Evolutionary conservation across 768 basidiomycete genomes (phyloP), one percentile per base, ranked within the genome.

Genomic region (Kwoniella dendrophila): DNA sequence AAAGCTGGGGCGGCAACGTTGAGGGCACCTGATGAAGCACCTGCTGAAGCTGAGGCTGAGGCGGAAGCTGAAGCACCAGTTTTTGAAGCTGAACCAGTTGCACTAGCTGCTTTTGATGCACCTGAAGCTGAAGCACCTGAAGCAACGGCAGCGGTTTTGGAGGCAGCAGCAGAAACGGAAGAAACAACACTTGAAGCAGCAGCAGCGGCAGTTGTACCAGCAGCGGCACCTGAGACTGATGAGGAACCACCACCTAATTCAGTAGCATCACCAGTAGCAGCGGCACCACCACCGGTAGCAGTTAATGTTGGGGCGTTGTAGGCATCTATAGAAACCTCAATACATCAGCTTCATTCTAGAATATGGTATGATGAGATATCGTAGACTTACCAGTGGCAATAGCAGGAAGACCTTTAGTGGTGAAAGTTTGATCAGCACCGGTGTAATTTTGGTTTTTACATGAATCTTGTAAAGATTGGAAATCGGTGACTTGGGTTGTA

Each of bases 361-460:
- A 33, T 29, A 51, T 4, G 26, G 26, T 24, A 26, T 7, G 22
- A 26, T 24, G 53, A 48, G 41, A 29, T 29, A 8, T 24, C 16
- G 16, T 36, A 2, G 18, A 69, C 67, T 59, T 34, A 69, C 67
- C 62, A 47, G 64, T 57, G 27, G 38, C 52, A 48, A 71, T 66
- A 14, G 71, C 56, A 36, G 76, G 69, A n/a, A 72, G 51, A 32
- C 69, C 44, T 12, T 20, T 14, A 47, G 72, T 71, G n/a, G 62
- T 64, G 69, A 73, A 70, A 32, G 33, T 49, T 53, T 55, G 43
- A 29, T 54, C 36, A 56, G 73, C 67, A 58, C 70, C 76, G 45
- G 76, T 73, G 71, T 69, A 79, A 64, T 72, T 74, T 50, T 79
- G 75, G 69, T 64, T 67, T 14, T 51, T 62, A 62, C 78, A 79